These are phyloP conservation scores for Panicum miliaceum DNA, from an alignment of 176 grass and related monocot genomes.

Conservation along the genomic window DNA sequence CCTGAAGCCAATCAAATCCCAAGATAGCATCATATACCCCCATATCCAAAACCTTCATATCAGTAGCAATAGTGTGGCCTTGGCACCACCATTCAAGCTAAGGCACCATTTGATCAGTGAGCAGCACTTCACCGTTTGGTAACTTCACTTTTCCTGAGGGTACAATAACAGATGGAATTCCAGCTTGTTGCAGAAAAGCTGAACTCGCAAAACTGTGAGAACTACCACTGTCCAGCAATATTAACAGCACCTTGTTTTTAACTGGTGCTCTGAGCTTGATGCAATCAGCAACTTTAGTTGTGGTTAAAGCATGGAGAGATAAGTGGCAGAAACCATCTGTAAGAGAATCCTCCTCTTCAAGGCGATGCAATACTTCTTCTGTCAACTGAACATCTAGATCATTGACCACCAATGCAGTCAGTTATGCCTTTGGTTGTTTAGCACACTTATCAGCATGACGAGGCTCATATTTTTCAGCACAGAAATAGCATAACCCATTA, in stretches of 20 bases:
- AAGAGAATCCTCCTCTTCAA: rapidly evolving
- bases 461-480: background rate
- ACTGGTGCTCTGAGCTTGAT: background rate
- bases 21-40: background rate
- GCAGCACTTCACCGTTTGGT: background rate
- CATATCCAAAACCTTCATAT: background rate
- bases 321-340: rapidly evolving
- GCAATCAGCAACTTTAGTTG: rapidly evolving
- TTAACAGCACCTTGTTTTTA: background rate
- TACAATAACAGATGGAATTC: rapidly evolving
- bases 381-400: background rate
- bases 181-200: no score
- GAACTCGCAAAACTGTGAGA: background rate
- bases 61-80: rapidly evolving
- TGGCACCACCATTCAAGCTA: background rate
- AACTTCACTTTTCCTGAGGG: rapidly evolving
- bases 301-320: background rate
- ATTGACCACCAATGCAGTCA: background rate
- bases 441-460: rapidly evolving
- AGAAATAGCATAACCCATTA: background rate
- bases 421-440: background rate
- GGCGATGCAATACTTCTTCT: background rate
- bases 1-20: background rate
- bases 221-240: background rate
- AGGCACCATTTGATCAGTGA: no score